phyloP scores from a whole-genome alignment of 192 early-diverging fungal species.

The Backusella parvicylindrica region DNA sequence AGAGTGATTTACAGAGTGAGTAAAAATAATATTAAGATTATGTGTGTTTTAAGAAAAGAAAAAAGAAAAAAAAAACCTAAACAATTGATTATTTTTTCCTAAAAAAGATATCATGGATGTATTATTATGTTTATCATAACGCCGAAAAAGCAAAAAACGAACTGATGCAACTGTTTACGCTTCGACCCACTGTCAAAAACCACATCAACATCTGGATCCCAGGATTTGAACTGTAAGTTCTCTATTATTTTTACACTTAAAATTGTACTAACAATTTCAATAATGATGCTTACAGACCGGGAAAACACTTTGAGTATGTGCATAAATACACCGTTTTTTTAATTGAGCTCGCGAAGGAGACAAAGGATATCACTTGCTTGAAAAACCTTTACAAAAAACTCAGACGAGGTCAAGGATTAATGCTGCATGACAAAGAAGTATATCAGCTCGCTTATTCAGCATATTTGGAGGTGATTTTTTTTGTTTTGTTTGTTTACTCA shows the following conservation, averaged over 20 bases:
- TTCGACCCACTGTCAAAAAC: conserved; percentile 52
- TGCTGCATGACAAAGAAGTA: conserved; percentile 52
- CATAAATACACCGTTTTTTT: conserved; percentile 65
- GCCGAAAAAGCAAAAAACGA: conserved; percentile 55
- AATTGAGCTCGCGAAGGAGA: conserved; percentile 54
- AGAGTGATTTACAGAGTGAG: conserved; percentile 63
- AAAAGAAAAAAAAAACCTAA: neutral
- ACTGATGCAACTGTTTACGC: conserved; percentile 54
- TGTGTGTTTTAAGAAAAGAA: neutral
- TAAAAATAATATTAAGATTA: neutral
- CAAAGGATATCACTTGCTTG: conserved; percentile 54
- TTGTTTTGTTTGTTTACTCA: too few species aligned
- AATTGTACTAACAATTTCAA: neutral
- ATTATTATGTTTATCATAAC: conserved; percentile 53
- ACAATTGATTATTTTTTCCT: neutral
- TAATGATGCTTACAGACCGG: conserved; percentile 42
- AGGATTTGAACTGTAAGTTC: conserved; percentile 65
- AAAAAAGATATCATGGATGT: conserved; percentile 60
- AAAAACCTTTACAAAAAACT: conserved; percentile 54
- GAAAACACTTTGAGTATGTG: conserved; percentile 74
- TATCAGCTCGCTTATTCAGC: conserved; percentile 45
- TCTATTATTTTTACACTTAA: neutral
- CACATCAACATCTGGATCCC: conserved; percentile 74
- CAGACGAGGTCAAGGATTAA: conserved; percentile 43
- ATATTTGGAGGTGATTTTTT: conserved; percentile 38